Percentiles rank a stretch among this genome's conserved stretches.
phyloP scores from a whole-genome alignment of 768 basidiomycete genomes.

The Crassisporium funariophilum region DNA sequence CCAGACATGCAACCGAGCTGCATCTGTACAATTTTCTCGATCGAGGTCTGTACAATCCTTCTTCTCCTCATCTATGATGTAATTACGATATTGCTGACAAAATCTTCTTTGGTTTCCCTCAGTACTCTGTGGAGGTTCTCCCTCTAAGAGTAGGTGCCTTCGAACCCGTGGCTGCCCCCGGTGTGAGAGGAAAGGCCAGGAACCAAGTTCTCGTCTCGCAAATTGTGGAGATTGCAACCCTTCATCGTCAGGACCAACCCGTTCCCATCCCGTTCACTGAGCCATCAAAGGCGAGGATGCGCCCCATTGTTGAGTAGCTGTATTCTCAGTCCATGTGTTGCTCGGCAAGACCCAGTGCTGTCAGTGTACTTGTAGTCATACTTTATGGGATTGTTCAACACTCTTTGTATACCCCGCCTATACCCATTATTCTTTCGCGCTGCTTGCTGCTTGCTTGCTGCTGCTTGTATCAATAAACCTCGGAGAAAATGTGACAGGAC shows the following conservation, averaged over 20 bases:
- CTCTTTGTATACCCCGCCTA: too few species aligned
- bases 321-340: neutral
- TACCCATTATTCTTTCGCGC: too few species aligned
- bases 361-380: neutral
- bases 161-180: neutral
- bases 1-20: constrained; percentile 17
- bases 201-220: constrained; percentile 2
- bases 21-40: constrained; percentile 7
- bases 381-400: too few species aligned
- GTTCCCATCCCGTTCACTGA: constrained; percentile 1
- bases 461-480: too few species aligned
- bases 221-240: constrained; percentile 4
- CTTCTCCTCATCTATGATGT: neutral
- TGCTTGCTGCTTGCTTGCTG: too few species aligned
- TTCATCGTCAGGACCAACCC: neutral
- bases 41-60: constrained; percentile 24
- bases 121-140: constrained; percentile 19
- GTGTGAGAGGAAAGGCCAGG: neutral
- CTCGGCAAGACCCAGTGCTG: too few species aligned
- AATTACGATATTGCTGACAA: neutral
- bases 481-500: too few species aligned
- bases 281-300: neutral
- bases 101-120: neutral
- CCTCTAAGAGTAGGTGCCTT: constrained; percentile 7
- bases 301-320: neutral